Evolutionary conservation across 2,329 filamentous ascomycete genomes (phyloP).

Genomic region (Ceratocystis albifundus): DNA sequence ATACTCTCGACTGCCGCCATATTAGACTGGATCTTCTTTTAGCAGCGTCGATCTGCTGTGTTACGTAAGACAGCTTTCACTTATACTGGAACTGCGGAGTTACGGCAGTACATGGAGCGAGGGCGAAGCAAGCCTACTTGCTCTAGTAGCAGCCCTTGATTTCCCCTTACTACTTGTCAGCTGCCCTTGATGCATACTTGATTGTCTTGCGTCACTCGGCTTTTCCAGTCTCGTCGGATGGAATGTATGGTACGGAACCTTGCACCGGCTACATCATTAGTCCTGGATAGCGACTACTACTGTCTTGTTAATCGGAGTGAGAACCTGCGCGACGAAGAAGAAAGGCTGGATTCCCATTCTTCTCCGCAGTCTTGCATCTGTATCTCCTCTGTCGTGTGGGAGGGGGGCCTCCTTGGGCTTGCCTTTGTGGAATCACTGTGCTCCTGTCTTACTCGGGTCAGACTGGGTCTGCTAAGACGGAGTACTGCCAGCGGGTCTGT

Average conservation of each 20-base stretch:
- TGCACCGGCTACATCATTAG: not conserved
- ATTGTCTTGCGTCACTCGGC: not conserved
- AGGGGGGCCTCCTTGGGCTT: not conserved
- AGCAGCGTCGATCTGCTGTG: not conserved
- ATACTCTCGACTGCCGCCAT: not conserved
- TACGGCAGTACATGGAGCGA: not conserved
- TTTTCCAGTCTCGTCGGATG: not conserved
- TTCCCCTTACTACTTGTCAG: not conserved
- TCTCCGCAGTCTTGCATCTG: not conserved
- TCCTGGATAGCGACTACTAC: not conserved
- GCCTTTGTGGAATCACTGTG: not conserved
- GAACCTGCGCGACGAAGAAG: not conserved
- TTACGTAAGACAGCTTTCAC: not conserved
- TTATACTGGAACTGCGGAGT: not conserved
- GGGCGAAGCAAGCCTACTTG: not conserved
- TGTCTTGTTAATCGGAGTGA: too few relatives aligned
- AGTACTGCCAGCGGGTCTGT: constrained; percentile 1
- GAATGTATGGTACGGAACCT: not conserved
- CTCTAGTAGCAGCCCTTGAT: not conserved
- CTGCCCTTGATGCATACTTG: not conserved
- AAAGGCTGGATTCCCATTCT: not conserved
- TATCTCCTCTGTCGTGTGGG: not conserved
- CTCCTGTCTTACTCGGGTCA: constrained; percentile 15
- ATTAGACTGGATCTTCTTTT: constrained; percentile 6
- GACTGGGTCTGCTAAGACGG: constrained; percentile 13